These are phyloP conservation scores for Nidularia pulvinata DNA, from an alignment of 768 basidiomycete species.

Conservation along the genomic window DNA sequence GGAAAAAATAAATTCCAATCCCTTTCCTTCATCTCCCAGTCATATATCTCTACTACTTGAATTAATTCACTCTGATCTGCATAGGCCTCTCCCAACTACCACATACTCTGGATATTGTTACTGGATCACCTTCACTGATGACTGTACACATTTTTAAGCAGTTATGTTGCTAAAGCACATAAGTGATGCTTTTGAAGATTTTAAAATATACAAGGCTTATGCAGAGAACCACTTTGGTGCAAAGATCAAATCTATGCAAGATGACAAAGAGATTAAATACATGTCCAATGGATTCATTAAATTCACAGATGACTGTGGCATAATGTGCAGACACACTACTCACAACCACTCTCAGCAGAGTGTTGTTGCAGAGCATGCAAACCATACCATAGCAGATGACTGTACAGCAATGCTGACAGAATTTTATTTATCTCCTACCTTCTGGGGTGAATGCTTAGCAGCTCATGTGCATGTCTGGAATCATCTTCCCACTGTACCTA, in stretches of 20 bases:
- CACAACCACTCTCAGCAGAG: constrained; percentile 35
- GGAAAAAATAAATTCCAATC: constrained; percentile 14
- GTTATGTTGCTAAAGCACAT: constrained; percentile 8
- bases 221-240: constrained; percentile 22
- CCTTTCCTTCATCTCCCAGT: constrained; percentile 1
- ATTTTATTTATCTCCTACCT: no score
- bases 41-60: background rate
- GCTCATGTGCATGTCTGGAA: no score
- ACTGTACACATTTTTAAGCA: constrained; percentile 1
- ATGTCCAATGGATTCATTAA: constrained; percentile 13
- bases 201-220: constrained; percentile 25
- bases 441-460: no score
- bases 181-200: constrained; percentile 16
- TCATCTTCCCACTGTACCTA: no score
- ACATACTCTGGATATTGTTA: constrained; percentile 3
- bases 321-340: constrained; percentile 15
- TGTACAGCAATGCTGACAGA: no score
- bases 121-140: constrained; percentile 8
- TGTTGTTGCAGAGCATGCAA: constrained; percentile 35
- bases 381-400: constrained; percentile 24
- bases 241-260: constrained; percentile 16
- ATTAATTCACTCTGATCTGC: constrained; percentile 1
- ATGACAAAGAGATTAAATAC: constrained; percentile 30
- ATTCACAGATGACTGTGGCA: constrained; percentile 17
- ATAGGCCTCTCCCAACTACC: background rate